Evolutionary conservation across 2,329 filamentous ascomycete species (phyloP), one percentile per base, ranked within the genome.

Genomic region (Mycosphaerella arachidis): DNA sequence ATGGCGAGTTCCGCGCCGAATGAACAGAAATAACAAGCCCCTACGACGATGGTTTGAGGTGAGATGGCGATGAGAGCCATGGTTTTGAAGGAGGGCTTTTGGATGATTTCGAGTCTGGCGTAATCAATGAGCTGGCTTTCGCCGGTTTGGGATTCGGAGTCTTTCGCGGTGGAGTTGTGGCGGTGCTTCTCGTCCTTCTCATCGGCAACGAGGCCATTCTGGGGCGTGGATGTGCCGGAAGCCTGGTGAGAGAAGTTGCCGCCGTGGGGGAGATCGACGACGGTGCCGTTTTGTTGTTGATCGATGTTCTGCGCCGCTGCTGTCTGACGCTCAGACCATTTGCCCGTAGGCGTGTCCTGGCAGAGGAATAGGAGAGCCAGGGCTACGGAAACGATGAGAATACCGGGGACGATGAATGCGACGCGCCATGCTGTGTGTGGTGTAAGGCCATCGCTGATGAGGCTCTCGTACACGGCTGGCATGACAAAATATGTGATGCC

Each of bases 401-500:
- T 55, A 20, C 59, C 89, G 0, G 92, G 92, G 6, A 95, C 88
- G 62, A 96, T 79, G 72, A 95, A 96, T 2, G 91, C 83, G 1
- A 96, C 84, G 29, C 92, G 84, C 92, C 92, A 96, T 2, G 92
- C 89, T 40, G 86, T 82, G 67, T 89, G 86, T 1, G 85, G 52
- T 7, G 45, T 57, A 27, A 66, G 60, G 18, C 60, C 58, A 24
- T 67, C 62, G 12, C 58, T 57, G 16, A 50, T 59, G 13, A 70
- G 59, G 30, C 65, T 62, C 31, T 65, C 58, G 75, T 88, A 94
- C 59, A 96, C 86, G 5, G 90, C 90, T 1, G 92, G 92, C 91
- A 96, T 96, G 68, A 93, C 84, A 74, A 96, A 95, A 78, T 96
- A 96, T 1, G 92, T 96, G 66, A 96, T 89, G 58, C 92, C 92